Base-by-base conservation (phyloP, 202 grass and related monocot species). In the Carex sylvatica region DNA sequence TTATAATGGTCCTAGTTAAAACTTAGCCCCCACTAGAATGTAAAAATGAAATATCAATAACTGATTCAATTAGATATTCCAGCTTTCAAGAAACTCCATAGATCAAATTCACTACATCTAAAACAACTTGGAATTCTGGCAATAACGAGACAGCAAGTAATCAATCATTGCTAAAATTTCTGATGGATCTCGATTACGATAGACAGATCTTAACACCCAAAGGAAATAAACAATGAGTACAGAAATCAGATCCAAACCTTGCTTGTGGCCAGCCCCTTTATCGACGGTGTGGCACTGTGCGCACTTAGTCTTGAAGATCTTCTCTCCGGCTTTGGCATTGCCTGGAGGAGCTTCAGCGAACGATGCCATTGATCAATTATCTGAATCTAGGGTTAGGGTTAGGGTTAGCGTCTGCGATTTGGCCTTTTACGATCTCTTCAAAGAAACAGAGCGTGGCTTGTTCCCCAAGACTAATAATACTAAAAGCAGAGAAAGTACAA, bases 251-350 rank as follows among this genome's bases (percentile, higher is more conserved):
- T 70, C 5, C 16, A 35, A 52, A 91, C 89, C 89, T 83, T 91
- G 89, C 83, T 91, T 91, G 86, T 91, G 89, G 22, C 89, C 89
- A 61, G 89, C 86, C 42, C 80, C 83, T 70, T 88, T 86, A 0
- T 88, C 89, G 26, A 88, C 89, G 73, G 83, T 84, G 86, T 91
- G 89, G 86, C 86, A 88, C 79, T 88, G 86, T 9, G 89, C 89
- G 83, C 89, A 91, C 80, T 91, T 91, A 31, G 80, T 91, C 83
- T 83, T 89, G 84, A 92, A 89, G 58, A 87, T 89, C 90, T 87
- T 87, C 87, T 92, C 90, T 80, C 87, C 90, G 11, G 84, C 12
- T 71, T 80, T 89, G 44, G 83, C 23, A 84, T 88, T 83, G 14
- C 89, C 89, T 3, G 80, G 86, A 44, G 89, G 83, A 71, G 89